Conservation (phyloP, 345 rosid species). For the Dipteronia sinensis region DNA sequence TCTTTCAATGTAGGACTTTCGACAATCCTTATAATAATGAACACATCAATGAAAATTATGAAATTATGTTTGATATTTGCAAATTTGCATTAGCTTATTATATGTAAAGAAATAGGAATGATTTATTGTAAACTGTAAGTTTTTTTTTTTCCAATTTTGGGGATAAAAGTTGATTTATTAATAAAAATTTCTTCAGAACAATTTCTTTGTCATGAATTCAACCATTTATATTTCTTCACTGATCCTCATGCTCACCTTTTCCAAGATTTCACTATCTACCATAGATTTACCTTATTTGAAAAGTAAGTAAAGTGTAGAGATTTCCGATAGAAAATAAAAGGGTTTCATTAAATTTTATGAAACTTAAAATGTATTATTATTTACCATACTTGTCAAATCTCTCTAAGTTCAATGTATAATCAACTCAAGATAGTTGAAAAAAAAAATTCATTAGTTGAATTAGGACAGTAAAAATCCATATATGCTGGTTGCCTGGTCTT, state of each 20-base stretch:
- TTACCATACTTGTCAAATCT: background rate
- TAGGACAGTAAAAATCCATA: too few relatives aligned
- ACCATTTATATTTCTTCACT: too few relatives aligned
- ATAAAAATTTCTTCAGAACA: too few relatives aligned
- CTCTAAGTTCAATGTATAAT: background rate
- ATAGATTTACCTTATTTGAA: background rate
- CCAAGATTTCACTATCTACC: background rate
- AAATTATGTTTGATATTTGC: background rate
- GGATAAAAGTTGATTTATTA: too few relatives aligned
- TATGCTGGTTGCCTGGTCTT: too few relatives aligned
- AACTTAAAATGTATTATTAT: background rate
- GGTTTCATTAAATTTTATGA: too few relatives aligned
- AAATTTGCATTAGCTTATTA: background rate
- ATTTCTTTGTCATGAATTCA: too few relatives aligned
- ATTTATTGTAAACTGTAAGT: background rate
- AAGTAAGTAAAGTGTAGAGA: background rate
- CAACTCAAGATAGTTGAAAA: too few relatives aligned
- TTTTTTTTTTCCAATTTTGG: too few relatives aligned
- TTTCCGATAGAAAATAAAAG: too few relatives aligned
- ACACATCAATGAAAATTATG: background rate
- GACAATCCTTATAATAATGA: background rate
- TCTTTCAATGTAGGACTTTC: background rate
- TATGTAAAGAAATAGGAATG: background rate
- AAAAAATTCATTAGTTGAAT: too few relatives aligned
- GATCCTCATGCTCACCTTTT: too few relatives aligned